Evolutionary conservation across 2,329 filamentous ascomycete species (phyloP).

Genomic region (Beauveria bassiana): DNA sequence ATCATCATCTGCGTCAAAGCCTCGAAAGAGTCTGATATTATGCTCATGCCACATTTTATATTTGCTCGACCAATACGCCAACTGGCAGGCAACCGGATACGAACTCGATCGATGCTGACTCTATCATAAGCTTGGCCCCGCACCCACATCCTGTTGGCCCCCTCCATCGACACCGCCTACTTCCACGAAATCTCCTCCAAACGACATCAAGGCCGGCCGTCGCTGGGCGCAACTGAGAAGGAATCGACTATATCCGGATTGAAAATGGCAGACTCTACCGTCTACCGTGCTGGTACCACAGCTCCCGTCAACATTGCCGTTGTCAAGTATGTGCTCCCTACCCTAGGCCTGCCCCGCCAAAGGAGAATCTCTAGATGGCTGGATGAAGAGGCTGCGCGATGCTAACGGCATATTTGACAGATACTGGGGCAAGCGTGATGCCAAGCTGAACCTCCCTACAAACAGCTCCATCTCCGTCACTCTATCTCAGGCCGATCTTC

Average conservation of each 20-base stretch:
- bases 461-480: slow-evolving; percentile 98
- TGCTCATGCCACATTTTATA: no score
- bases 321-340: slow-evolving; percentile 60
- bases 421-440: slow-evolving; percentile 95
- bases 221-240: background rate
- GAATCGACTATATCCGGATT: background rate
- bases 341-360: background rate
- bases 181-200: background rate
- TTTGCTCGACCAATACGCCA: no score
- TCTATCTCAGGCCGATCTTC: slow-evolving; percentile 85
- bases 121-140: slow-evolving; percentile 1
- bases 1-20: no score
- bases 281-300: slow-evolving; percentile 91
- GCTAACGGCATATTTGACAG: slow-evolving; percentile 21
- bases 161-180: slow-evolving; percentile 10
- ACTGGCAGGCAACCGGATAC: no score
- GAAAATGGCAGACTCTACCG: slow-evolving; percentile 42
- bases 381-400: background rate
- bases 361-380: background rate
- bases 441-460: slow-evolving; percentile 89
- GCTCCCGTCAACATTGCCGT: slow-evolving; percentile 98
- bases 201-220: background rate
- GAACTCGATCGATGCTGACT: no score
- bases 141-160: background rate
- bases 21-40: no score